A percentile compares a stretch with the other conserved stretches of the same genome.
These are phyloP conservation scores for Neurospora sp. DNA, from an alignment of 495 filamentous ascomycete species.

Conservation along the genomic window DNA sequence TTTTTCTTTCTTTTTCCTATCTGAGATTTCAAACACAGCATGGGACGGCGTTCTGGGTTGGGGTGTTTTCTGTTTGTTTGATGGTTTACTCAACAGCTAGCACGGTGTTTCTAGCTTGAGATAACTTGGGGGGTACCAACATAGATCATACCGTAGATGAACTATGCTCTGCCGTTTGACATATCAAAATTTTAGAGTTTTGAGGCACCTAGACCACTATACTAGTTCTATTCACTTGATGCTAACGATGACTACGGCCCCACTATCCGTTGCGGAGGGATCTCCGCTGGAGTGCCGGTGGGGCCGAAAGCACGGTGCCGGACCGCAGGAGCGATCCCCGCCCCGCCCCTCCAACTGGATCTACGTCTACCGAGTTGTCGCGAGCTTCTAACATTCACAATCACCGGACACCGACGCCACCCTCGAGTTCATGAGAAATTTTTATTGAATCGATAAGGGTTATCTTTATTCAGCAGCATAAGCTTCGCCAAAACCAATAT, in stretches of 20 bases:
- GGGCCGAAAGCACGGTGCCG: not conserved
- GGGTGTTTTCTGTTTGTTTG: not conserved
- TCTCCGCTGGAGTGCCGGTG: not conserved
- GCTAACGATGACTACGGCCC: not conserved
- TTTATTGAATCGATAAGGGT: not conserved
- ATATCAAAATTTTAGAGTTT: not conserved
- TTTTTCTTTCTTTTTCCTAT: not conserved
- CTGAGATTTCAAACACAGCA: constrained; percentile 1
- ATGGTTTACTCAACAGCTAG: not conserved
- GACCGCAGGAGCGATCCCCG: not conserved
- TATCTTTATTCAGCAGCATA: not conserved
- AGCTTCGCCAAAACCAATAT: not conserved
- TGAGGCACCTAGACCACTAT: not conserved
- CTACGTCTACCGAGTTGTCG: not conserved
- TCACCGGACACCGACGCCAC: not conserved
- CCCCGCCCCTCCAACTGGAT: not conserved
- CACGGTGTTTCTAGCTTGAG: not conserved
- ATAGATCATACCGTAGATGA: not conserved
- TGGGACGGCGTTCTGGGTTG: constrained; percentile 9
- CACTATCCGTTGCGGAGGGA: not conserved
- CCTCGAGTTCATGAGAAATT: not conserved
- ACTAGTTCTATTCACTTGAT: not conserved
- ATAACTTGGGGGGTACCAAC: not conserved
- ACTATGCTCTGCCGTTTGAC: not conserved
- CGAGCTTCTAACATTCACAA: not conserved